A percentile compares a stretch with the other conserved stretches of the same genome.
Conservation (phyloP, 2,329 filamentous ascomycete genomes). For the Pestalotiopsis fici region DNA sequence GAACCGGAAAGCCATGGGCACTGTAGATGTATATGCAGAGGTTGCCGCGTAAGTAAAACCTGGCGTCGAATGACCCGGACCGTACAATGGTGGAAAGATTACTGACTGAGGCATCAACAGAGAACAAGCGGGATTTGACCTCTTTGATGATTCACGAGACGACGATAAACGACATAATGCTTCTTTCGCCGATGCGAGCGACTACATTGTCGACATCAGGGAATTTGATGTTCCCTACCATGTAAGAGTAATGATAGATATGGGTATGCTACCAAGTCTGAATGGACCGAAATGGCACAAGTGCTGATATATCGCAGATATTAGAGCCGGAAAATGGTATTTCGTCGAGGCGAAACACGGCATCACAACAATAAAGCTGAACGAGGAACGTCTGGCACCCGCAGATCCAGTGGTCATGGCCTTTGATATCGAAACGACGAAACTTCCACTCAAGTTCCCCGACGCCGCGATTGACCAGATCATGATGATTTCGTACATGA, state of each 20-base stretch:
- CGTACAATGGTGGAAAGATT: background rate
- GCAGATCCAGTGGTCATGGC: conserved; percentile 98
- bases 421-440: conserved; percentile 98
- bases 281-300: background rate
- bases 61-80: background rate
- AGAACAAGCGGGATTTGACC: conserved; percentile 64
- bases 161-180: conserved; percentile 78
- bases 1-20: conserved; percentile 94
- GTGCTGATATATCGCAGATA: conserved; percentile 52
- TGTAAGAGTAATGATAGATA: conserved; percentile 96
- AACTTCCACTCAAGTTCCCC: conserved; percentile 93
- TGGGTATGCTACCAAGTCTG: conserved; percentile 52
- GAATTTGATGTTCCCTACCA: conserved; percentile 99
- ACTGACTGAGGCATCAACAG: conserved; percentile 21
- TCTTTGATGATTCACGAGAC: conserved; percentile 87
- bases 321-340: conserved; percentile 97
- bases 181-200: conserved; percentile 82
- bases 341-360: conserved; percentile 93
- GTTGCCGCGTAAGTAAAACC: conserved; percentile 71
- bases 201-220: conserved; percentile 97
- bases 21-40: conserved; percentile 98
- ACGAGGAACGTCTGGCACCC: conserved; percentile 84
- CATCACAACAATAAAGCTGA: conserved; percentile 76
- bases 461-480: conserved; percentile 93
- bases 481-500: conserved; percentile 99